Evolutionary conservation across 257 asterid genomes (phyloP), one percentile per base, ranked within the genome.

Genomic region (Gentiana macrophylla): DNA sequence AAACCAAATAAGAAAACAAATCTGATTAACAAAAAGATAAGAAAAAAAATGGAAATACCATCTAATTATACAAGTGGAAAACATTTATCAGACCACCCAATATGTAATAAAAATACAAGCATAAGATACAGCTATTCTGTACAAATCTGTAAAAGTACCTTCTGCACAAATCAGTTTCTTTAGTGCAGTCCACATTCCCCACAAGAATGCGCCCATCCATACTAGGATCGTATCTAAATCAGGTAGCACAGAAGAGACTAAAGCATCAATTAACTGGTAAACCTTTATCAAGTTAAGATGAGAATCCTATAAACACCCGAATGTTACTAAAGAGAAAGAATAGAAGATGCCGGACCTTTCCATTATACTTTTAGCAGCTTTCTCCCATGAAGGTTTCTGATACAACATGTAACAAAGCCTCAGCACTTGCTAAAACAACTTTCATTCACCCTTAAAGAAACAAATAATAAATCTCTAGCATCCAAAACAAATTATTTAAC

Each of bases 361-460:
- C 74, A 76, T 75, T n/a, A 89, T 74, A 59, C 77, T 81, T 71
- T 61, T 81, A 74, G 95, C 92, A 56, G 97, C 94, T 78, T 89
- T 89, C 80, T 89, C 97, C 97, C 97, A 89, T 15, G 98, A 78
- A 70, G 94, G 95, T 91, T 87, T 87, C 98, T 91, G 91, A 54
- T 57, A 74, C 45, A 12, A 54, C 67, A 36, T 57, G 49, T 49
- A 47, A 61, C 13, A 58, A 10, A 24, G 46, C 46, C 46, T 41
- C 46, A 41, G 46, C 6, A 41, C 46, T 41, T 41, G 46, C 46
- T 41, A 41, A 41, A 41, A 41, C 46, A 41, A 41, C 46, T 41
- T 41, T 10, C 24, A 24, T 24, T 24, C 24, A 24, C 24, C 24
- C 24, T 24, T 24, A 24, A 24, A 24, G 24, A 24, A 24, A 24